Percentiles rank a stretch among this genome's conserved stretches.
Evolutionary conservation across 73 alveolate genomes (phyloP).

Genomic region (Blepharisma stoltei): DNA sequence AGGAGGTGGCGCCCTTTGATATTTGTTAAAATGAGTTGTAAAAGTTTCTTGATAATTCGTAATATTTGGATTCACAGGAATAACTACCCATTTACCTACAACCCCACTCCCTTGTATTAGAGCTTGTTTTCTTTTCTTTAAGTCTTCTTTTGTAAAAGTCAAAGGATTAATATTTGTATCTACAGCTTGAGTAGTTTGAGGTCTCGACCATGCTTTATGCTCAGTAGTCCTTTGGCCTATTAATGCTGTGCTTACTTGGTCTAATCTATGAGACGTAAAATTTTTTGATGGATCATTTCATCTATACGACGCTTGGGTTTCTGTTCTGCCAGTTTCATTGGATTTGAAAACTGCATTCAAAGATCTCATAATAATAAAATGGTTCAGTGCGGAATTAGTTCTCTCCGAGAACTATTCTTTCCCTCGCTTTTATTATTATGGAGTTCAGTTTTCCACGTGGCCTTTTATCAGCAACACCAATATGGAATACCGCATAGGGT

Average conservation of each 20-base stretch:
- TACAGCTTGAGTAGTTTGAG: background rate
- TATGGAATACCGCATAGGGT: too few species aligned
- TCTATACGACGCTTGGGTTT: background rate
- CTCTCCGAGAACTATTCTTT: too few species aligned
- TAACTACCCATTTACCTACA: conserved; percentile 13
- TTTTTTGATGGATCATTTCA: conserved; percentile 28
- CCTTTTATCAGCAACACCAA: too few species aligned
- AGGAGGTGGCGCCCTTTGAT: conserved; percentile 13
- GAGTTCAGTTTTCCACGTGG: too few species aligned
- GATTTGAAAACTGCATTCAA: conserved; percentile 11
- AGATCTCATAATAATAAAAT: too few species aligned
- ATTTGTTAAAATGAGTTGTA: conserved; percentile 19
- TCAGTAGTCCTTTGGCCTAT: conserved; percentile 10
- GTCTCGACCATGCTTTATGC: conserved; percentile 18
- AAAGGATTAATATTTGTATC: conserved; percentile 9
- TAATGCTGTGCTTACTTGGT: background rate
- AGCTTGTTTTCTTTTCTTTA: conserved; percentile 11
- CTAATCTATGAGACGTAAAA: background rate
- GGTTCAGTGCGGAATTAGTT: too few species aligned
- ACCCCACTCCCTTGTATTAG: conserved; percentile 17
- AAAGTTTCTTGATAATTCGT: conserved; percentile 13
- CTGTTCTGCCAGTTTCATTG: background rate
- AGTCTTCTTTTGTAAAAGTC: conserved; percentile 29
- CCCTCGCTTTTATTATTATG: too few species aligned
- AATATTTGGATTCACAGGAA: conserved; percentile 11